These are phyloP conservation scores for Nicotiana benthamiana DNA, from an alignment of 257 asterid genomes.

Conservation along the genomic window DNA sequence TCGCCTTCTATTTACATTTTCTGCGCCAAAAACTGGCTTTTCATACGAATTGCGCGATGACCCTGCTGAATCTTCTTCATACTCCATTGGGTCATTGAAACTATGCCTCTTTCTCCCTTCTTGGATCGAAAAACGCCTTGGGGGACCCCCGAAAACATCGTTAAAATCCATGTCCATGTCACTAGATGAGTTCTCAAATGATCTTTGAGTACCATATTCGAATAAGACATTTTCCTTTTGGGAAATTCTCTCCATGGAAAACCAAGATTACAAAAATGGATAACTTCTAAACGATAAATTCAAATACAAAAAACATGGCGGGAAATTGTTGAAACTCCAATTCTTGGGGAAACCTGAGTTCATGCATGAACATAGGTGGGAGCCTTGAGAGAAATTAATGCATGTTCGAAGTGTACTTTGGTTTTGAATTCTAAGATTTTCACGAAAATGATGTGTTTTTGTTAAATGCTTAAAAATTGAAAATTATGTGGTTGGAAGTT, in stretches of 20 bases:
- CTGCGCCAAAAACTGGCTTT: slow-evolving; percentile 71
- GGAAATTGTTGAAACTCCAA: slow-evolving; percentile 20
- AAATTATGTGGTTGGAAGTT: slow-evolving; percentile 2
- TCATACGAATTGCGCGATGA: slow-evolving; percentile 18
- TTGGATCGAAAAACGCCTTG: slow-evolving; percentile 65
- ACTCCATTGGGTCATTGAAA: slow-evolving; percentile 33
- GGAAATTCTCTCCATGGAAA: slow-evolving; percentile 46
- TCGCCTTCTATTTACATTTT: slow-evolving; percentile 31
- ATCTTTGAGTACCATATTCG: slow-evolving; percentile 19
- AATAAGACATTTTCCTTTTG: slow-evolving; percentile 30
- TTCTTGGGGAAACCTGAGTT: not conserved
- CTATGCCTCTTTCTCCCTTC: slow-evolving; percentile 46
- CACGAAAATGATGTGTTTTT: not conserved
- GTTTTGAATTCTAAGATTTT: not conserved
- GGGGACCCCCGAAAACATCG: slow-evolving; percentile 94
- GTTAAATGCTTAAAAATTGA: not conserved
- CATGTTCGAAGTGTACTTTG: not conserved
- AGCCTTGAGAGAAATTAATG: not conserved
- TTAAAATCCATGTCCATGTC: slow-evolving; percentile 52
- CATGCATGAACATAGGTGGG: not conserved
- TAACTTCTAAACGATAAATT: not conserved
- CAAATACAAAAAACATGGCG: slow-evolving; percentile 25
- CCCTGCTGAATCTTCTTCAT: slow-evolving; percentile 28
- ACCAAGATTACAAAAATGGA: not conserved
- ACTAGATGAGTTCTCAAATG: slow-evolving; percentile 12